Conservation (phyloP, 2,329 filamentous ascomycete genomes). For the Sordariomycetes sp. region DNA sequence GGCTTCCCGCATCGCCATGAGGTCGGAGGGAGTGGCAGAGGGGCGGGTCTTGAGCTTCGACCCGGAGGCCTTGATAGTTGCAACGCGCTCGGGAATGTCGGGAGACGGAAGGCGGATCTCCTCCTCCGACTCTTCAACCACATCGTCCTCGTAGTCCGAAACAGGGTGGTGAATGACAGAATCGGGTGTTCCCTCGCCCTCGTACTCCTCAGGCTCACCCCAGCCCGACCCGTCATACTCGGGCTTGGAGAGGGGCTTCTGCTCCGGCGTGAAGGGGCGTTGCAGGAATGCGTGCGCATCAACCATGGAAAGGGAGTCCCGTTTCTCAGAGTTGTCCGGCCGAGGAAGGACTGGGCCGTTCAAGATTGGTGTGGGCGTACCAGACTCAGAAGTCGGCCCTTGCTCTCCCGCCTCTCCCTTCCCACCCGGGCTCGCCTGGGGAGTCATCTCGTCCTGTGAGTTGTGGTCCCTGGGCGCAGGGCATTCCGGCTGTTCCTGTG, state of each 20-base stretch:
- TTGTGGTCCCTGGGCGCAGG: conserved; percentile 10
- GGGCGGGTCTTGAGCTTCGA: conserved; percentile 81
- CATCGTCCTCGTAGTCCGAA: conserved; percentile 26
- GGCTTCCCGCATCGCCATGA: conserved; percentile 74
- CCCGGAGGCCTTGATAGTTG: conserved; percentile 81
- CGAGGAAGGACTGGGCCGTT: conserved; percentile 18
- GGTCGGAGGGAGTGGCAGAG: conserved; percentile 77
- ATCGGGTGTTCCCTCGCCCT: conserved; percentile 61
- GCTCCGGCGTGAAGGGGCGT: conserved; percentile 38
- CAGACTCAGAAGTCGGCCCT: neutral
- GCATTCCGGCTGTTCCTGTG: neutral
- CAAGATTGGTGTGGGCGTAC: conserved; percentile 9
- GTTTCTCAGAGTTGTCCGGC: neutral
- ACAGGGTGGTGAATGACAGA: conserved; percentile 80
- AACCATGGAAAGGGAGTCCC: conserved; percentile 19
- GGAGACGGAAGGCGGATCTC: conserved; percentile 42
- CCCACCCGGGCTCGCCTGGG: conserved; percentile 6
- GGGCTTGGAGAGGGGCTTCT: conserved; percentile 37
- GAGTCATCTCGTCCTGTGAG: conserved; percentile 18
- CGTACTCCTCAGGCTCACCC: conserved; percentile 35
- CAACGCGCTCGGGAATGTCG: conserved; percentile 67
- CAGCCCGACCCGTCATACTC: conserved; percentile 55
- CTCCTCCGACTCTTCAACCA: conserved; percentile 22
- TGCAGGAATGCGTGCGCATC: conserved; percentile 24
- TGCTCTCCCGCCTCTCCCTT: neutral